These are phyloP conservation scores for Magnaporthiopsis rhizophila DNA, from an alignment of 2,329 filamentous ascomycete genomes.

Conservation along the genomic window DNA sequence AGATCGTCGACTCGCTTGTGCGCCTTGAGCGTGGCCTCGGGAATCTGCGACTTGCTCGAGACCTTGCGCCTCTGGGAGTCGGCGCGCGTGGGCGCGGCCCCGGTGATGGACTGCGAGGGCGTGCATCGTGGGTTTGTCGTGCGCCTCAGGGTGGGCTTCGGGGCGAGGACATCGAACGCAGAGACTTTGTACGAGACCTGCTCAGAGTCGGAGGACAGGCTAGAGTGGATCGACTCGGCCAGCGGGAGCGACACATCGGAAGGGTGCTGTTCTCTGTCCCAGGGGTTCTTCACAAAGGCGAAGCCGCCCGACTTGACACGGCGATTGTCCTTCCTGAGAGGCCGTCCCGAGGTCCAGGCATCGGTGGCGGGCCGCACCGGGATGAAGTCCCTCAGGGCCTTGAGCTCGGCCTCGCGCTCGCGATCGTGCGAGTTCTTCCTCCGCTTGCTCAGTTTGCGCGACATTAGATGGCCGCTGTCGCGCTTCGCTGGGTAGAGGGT, in stretches of 20 bases:
- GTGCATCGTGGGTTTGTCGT: constrained; percentile 55
- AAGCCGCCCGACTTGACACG: constrained; percentile 46
- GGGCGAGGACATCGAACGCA: constrained; percentile 70
- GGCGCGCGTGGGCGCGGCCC: constrained; percentile 37
- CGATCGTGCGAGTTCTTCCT: constrained; percentile 62
- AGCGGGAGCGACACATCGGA: constrained; percentile 71
- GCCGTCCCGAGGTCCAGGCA: constrained; percentile 51
- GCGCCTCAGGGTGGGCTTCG: constrained; percentile 75
- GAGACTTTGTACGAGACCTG: constrained; percentile 73
- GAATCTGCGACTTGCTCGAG: constrained; percentile 42
- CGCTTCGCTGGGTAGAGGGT: constrained; percentile 53
- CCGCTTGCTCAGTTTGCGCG: constrained; percentile 69
- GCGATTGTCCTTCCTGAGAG: constrained; percentile 55
- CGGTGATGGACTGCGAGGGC: constrained; percentile 32
- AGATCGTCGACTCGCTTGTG: constrained; percentile 61
- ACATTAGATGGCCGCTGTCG: constrained; percentile 46
- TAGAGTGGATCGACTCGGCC: constrained; percentile 67
- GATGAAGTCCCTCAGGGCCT: constrained; percentile 67
- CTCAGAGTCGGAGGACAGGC: constrained; percentile 67
- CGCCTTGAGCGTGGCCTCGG: constrained; percentile 52
- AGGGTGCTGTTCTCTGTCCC: constrained; percentile 42
- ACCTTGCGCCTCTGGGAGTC: constrained; percentile 45
- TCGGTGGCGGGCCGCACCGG: constrained; percentile 56
- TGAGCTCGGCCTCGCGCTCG: constrained; percentile 79
- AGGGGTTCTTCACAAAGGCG: constrained; percentile 34